Evolutionary conservation across 768 basidiomycete genomes (phyloP), one percentile per base, ranked within the genome.

Genomic region (Mycena indigotica): DNA sequence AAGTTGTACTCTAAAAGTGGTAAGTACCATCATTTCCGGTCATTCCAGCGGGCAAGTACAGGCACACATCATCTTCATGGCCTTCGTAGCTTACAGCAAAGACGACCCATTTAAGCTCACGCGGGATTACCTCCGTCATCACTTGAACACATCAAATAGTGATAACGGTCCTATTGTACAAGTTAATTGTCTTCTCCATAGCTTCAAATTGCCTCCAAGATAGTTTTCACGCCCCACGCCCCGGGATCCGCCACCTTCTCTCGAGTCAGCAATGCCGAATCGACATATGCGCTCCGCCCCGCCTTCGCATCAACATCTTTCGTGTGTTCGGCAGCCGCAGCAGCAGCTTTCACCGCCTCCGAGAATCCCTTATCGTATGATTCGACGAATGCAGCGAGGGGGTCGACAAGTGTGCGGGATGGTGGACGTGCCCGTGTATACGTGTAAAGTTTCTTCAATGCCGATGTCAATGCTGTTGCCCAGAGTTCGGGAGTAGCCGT

Each of bases 371-470:
- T 54, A 2, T 59, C 57, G 24, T 87, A 74, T 19, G 78, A 72
- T 3, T 77, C 70, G 40, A 89, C 78, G 70, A 96, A 95, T 2
- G 91, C 89, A 35, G 84, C 80, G 21, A 98, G 80, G 6, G 95
- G 93, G 73, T 98, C 95, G n/a, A 98, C 82, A 30, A 98, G 85
- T 6, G 95, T 97, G 65, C 95, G 86, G 2, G 91, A 93, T 3
- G 94, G 94, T 2, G 88, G 88, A 25, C 95, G 86, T 15, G 95
- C 95, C 26, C 86, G 87, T 3, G 94, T 97, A 75, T 96, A 93
- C 13, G 83, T 85, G 72, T 87, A 92, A 35, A 94, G 73, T 61
- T 82, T 83, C 21, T 67, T 66, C 19, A 88, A 78, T 17, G 92
- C 87, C 3, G 74, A 73, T 4, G 72, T 66, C 48, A 91, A 79